Evolutionary conservation across 768 basidiomycete species (phyloP).

Genomic region (Dioszegia crocea): DNA sequence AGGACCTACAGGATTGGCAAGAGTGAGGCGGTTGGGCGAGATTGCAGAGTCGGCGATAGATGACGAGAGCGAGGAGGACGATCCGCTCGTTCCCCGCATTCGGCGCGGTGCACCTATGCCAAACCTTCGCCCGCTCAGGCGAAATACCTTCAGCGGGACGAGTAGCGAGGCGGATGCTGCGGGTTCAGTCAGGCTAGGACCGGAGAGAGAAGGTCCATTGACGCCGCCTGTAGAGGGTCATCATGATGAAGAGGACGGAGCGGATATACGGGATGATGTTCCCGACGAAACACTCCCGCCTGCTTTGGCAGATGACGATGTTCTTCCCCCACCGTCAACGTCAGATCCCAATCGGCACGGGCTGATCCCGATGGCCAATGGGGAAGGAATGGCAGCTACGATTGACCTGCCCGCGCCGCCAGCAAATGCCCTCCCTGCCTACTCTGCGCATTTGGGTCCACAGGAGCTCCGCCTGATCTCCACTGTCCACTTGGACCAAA

Average conservation of each 20-base stretch:
- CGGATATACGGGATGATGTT: background rate
- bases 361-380: background rate
- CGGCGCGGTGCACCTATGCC: constrained; percentile 3
- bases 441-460: constrained; percentile 28
- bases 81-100: constrained; percentile 29
- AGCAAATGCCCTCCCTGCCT: constrained; percentile 24
- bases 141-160: constrained; percentile 12
- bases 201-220: constrained; percentile 6
- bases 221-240: background rate
- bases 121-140: constrained; percentile 10
- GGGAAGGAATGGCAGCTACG: background rate
- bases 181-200: background rate
- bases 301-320: background rate
- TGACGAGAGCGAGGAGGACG: constrained; percentile 31
- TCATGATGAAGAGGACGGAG: background rate
- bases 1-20: background rate
- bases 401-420: constrained; percentile 30
- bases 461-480: constrained; percentile 42
- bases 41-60: background rate
- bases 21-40: background rate
- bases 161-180: constrained; percentile 8
- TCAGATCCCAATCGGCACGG: background rate
- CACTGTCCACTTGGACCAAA: constrained; percentile 35
- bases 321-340: background rate
- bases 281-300: background rate